Conservation (phyloP, 2,329 filamentous ascomycete genomes). For the Pseudocercospora cruenta region DNA sequence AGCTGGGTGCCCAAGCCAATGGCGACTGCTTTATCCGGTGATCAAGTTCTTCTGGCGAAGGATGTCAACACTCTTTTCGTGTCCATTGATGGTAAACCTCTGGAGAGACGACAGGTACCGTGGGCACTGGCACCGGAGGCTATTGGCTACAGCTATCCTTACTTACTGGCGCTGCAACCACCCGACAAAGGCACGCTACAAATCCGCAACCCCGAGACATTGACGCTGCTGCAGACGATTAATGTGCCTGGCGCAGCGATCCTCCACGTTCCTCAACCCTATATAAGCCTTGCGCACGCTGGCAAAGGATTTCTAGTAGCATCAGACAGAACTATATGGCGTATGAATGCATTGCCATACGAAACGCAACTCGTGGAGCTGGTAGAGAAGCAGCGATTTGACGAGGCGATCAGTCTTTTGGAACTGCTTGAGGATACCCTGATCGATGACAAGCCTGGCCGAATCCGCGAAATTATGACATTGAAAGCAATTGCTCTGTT, state of each 20-base stretch:
- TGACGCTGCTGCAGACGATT: constrained; percentile 87
- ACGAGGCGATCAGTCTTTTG: constrained; percentile 89
- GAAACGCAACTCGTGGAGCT: constrained; percentile 85
- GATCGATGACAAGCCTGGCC: constrained; percentile 77
- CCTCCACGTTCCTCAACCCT: constrained; percentile 89
- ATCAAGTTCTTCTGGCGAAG: constrained; percentile 90
- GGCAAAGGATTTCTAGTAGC: constrained; percentile 94
- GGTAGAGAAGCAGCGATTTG: constrained; percentile 71
- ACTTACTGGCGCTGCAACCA: constrained; percentile 83
- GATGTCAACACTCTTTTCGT: constrained; percentile 96
- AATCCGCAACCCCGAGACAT: constrained; percentile 87
- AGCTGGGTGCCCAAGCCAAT: constrained; percentile 90
- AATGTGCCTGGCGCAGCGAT: constrained; percentile 78
- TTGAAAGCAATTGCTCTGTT: constrained; percentile 88
- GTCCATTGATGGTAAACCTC: constrained; percentile 76
- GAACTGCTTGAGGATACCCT: constrained; percentile 91
- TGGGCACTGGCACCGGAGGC: constrained; percentile 88
- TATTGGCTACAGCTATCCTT: constrained; percentile 95
- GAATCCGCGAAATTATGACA: constrained; percentile 84
- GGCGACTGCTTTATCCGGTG: constrained; percentile 77
- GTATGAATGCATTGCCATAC: constrained; percentile 92
- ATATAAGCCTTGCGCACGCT: constrained; percentile 90
- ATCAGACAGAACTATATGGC: constrained; percentile 90
- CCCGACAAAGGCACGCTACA: constrained; percentile 83
- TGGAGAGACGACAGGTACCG: constrained; percentile 86